These are phyloP conservation scores for Scheffersomyces lignicola DNA, from an alignment of 1,139 yeast species.

Conservation along the genomic window DNA sequence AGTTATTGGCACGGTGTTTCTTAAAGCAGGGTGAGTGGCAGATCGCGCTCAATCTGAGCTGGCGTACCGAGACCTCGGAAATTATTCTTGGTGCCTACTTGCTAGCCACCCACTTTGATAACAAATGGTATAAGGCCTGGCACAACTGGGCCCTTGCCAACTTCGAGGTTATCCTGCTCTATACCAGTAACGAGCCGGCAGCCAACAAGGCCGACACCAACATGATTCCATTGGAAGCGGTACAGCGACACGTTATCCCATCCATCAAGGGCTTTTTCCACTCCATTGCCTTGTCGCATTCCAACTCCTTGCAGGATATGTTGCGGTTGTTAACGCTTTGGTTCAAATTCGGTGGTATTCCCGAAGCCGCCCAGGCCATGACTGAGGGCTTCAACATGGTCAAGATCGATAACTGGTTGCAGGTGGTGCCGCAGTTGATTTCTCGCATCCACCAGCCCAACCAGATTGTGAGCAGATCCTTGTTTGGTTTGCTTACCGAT, in stretches of 20 bases:
- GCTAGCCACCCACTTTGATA: constrained; percentile 92
- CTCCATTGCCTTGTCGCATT: constrained; percentile 82
- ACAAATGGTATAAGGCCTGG: constrained; percentile 97
- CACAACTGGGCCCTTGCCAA: constrained; percentile 99
- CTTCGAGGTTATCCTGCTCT: constrained; percentile 84
- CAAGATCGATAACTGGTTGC: constrained; percentile 90
- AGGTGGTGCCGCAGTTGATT: constrained; percentile 92
- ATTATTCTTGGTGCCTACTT: constrained; percentile 86
- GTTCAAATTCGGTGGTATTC: constrained; percentile 93
- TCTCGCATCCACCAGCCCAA: constrained; percentile 97
- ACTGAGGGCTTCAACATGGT: constrained; percentile 89
- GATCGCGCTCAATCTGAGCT: constrained; percentile 70
- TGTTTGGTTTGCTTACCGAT: constrained; percentile 79
- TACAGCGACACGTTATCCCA: constrained; percentile 87
- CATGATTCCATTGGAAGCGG: constrained; percentile 54
- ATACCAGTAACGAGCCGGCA: constrained; percentile 40
- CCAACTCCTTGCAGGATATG: constrained; percentile 91
- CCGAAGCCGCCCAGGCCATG: constrained; percentile 90
- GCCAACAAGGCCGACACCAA: constrained; percentile 23
- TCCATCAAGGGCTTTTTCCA: constrained; percentile 95
- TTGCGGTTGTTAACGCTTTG: constrained; percentile 85
- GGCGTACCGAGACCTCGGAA: constrained; percentile 81
- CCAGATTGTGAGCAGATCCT: constrained; percentile 74
- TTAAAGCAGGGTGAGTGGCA: constrained; percentile 99
- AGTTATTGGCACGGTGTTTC: constrained; percentile 87